Percentiles rank a stretch among this genome's conserved stretches.
Conservation (phyloP, 106 monocot species). For the Cymbidium sinense region DNA sequence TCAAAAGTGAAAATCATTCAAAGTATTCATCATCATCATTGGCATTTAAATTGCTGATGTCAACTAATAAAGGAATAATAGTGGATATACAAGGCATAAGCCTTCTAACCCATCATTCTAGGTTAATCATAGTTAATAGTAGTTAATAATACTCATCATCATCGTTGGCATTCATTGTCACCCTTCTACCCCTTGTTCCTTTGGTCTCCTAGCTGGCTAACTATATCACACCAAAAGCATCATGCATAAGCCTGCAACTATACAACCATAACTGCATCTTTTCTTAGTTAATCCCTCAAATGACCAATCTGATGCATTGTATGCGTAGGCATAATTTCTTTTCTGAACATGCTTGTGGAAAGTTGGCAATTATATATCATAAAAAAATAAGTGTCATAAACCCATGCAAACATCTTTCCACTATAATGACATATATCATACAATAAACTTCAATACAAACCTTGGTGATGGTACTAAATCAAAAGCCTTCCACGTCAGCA, state of each 20-base stretch:
- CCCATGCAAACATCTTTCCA: neutral
- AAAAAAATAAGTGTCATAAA: neutral
- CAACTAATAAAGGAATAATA: too few relatives aligned
- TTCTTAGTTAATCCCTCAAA: neutral
- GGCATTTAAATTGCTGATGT: too few relatives aligned
- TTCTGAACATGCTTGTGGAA: neutral
- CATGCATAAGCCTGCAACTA: neutral
- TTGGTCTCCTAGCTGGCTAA: neutral
- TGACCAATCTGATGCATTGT: neutral
- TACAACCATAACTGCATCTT: neutral
- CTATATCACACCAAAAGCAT: neutral
- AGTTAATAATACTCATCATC: too few relatives aligned
- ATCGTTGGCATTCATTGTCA: too few relatives aligned
- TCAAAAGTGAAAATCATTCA: too few relatives aligned
- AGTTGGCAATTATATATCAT: neutral
- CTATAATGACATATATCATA: neutral
- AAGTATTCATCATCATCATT: too few relatives aligned
- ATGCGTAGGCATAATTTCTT: neutral
- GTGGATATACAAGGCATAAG: too few relatives aligned
- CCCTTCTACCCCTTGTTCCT: neutral
- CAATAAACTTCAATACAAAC: constrained; percentile 18
- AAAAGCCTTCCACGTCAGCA: constrained; percentile 85
- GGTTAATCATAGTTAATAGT: too few relatives aligned
- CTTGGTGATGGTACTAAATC: constrained; percentile 71
- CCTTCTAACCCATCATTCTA: too few relatives aligned